Base-by-base conservation (phyloP, 2,329 filamentous ascomycete genomes). In the Nannizzia gypsea region DNA sequence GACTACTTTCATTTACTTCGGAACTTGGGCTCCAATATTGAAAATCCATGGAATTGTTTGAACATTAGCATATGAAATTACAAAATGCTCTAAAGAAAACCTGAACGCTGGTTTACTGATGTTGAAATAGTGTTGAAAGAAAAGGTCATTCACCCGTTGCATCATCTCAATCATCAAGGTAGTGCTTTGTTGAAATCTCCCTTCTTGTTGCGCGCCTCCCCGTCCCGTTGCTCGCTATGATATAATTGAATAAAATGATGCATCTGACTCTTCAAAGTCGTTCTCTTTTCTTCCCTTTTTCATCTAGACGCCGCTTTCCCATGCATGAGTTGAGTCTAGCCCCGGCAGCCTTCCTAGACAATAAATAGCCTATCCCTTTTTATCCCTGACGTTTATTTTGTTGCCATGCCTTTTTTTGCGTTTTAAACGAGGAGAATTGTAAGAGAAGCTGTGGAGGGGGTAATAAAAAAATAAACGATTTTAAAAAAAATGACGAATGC, bases 81-180 rank as follows among this genome's bases (percentile, higher is more conserved):
- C 24, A 54, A 54, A 54, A 54, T 54, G 26, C 50, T 34, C 50
- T 54, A 54, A 17, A 34, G 22, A 17, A 52, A 54, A 54, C 50
- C 50, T 31, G 20, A 54, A 6, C 26, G 38, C 54, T 56, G 54
- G 54, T 24, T 24, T 56, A 42, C 20, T 56, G 9, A 56, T 56
- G 54, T 56, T 56, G 54, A 56, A 56, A 56, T 56, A 56, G 15
- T 54, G 50, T 31, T 54, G 24, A 34, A 31, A 36, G 38, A 40
- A 42, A 42, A 42, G 31, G 52, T 42, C 54, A 56, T 56, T 42
- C 34, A 24, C n/a, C 54, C 54, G 26, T 56, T 42, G 38, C 54
- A 56, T 56, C 54, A 56, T 56, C 34, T n/a, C 38, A 40, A 56
- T 56, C 54, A 42, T 56, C 54, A 56, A 56, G 54, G 34, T 56